Evolutionary conservation across 345 rosid species (phyloP).

Genomic region (Balakata baccata): DNA sequence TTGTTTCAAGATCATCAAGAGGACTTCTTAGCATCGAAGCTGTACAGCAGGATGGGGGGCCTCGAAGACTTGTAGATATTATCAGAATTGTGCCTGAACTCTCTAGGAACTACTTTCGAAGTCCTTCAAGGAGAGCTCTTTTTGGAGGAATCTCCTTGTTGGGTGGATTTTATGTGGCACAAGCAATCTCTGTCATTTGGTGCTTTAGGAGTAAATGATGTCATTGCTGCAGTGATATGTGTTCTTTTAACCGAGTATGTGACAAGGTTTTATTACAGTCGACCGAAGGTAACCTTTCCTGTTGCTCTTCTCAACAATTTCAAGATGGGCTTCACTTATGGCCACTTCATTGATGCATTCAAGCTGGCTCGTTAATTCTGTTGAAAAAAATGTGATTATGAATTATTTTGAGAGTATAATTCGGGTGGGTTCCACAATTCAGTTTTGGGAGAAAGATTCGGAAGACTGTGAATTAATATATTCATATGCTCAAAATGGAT

Average conservation of each 20-base stretch:
- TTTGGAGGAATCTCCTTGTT: constrained; percentile 85
- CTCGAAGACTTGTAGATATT: constrained; percentile 69
- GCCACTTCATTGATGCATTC: constrained; percentile 94
- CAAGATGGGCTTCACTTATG: constrained; percentile 96
- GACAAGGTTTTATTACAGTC: constrained; percentile 76
- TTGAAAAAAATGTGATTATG: no score
- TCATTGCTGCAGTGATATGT: constrained; percentile 81
- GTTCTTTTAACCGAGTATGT: constrained; percentile 87
- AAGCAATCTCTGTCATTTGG: constrained; percentile 88
- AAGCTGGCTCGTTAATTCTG: constrained; percentile 91
- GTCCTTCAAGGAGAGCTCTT: constrained; percentile 82
- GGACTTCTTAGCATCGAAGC: constrained; percentile 45
- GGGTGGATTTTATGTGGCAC: constrained; percentile 92
- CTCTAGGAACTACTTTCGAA: constrained; percentile 70
- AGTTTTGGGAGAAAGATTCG: no score
- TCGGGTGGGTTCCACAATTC: no score
- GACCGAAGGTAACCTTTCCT: constrained; percentile 77
- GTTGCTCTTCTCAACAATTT: constrained; percentile 88
- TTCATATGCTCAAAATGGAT: no score
- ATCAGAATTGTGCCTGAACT: constrained; percentile 67
- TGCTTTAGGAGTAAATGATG: constrained; percentile 91
- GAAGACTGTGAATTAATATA: no score
- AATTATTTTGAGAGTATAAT: no score
- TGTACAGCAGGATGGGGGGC: constrained; percentile 65
- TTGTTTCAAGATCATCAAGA: constrained; percentile 23